Evolutionary conservation across 176 grass and related monocot species (phyloP), one percentile per base, ranked within the genome.

Genomic region (Rhynchospora tenuis): DNA sequence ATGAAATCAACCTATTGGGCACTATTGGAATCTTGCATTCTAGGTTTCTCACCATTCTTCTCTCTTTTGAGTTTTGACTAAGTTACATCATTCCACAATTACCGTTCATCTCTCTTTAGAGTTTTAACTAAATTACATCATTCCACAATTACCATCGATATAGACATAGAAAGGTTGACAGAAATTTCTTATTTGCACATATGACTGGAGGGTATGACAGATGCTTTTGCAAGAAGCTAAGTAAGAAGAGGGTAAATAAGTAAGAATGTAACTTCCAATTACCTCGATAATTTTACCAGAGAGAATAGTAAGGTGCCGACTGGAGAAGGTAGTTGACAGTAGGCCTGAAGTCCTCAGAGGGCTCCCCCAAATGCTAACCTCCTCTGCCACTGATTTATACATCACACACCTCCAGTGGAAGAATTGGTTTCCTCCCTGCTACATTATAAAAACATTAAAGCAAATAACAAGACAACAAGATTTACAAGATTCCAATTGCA

Each of bases 391-490:
- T 45, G 93, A 90, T 67, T 92, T 95, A 88, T 93, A 93, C 43
- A 99, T n/a, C 2, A 84, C 78, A 84, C 96, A 99, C 44, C 80
- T 94, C 96, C 96, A 99, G 59, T 89, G 85, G 89, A 99, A 99
- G 67, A 92, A 83, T 6, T 84, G 85, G 17, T 86, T 86, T 23
- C 83, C 91, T 63, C 79, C 87, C 91, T 95, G 86, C 42, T 64
- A 22, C 62, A 27, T 43, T 62, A 50, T 38, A n/a, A 64, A 62
- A 16, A 62, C 46, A 67, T 42, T 57, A 24, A 61, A 38, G 13
- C 22, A 15, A 77, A 75, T 1, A 54, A 4, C 26, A 28, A 75
- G 45, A 27, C 6, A 27, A 55, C 5, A 12, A 28, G 13, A 24
- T 2, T 23, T 11, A 61, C 1, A 38, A 38, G 33, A 38, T 38